A percentile compares a stretch with the other conserved stretches of the same genome.
phyloP scores from a whole-genome alignment of 1,139 yeast genomes.

The Blastobotrys raffinosifermentans region DNA sequence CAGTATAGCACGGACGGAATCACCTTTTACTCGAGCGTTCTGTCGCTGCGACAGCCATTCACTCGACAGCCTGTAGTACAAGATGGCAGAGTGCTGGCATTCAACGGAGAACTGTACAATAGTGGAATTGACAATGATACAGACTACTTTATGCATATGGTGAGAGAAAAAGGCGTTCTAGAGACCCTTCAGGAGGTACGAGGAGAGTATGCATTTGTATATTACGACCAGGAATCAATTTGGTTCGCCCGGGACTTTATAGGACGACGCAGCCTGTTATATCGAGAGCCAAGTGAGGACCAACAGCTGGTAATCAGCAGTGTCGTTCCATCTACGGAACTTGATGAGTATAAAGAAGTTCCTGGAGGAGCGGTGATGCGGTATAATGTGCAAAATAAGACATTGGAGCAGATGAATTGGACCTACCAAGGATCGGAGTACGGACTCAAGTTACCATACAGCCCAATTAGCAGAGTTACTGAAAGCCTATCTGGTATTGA shows the following conservation, averaged over 20 bases:
- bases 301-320: constrained; percentile 33
- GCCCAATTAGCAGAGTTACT: constrained; percentile 2
- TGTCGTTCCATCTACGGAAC: constrained; percentile 20
- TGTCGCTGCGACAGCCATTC: constrained; percentile 74
- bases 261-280: constrained; percentile 75
- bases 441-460: constrained; percentile 13
- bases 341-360: constrained; percentile 24
- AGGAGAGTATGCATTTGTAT: constrained; percentile 79
- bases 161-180: constrained; percentile 26
- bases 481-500: too few relatives aligned
- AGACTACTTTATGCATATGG: constrained; percentile 33
- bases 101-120: constrained; percentile 85
- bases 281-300: constrained; percentile 19
- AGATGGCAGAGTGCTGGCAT: constrained; percentile 46
- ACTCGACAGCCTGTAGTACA: constrained; percentile 57
- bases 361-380: constrained; percentile 27
- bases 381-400: constrained; percentile 15
- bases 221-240: constrained; percentile 38
- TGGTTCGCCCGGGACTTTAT: constrained; percentile 81
- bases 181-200: constrained; percentile 38
- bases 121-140: constrained; percentile 53
- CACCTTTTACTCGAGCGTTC: constrained; percentile 55
- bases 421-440: constrained; percentile 3
- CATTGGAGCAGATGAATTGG: constrained; percentile 11
- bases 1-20: not conserved